A percentile compares a stretch with the other conserved stretches of the same genome.
Conservation (phyloP, 805 yeast species). For the Starmerella vaccinii region DNA sequence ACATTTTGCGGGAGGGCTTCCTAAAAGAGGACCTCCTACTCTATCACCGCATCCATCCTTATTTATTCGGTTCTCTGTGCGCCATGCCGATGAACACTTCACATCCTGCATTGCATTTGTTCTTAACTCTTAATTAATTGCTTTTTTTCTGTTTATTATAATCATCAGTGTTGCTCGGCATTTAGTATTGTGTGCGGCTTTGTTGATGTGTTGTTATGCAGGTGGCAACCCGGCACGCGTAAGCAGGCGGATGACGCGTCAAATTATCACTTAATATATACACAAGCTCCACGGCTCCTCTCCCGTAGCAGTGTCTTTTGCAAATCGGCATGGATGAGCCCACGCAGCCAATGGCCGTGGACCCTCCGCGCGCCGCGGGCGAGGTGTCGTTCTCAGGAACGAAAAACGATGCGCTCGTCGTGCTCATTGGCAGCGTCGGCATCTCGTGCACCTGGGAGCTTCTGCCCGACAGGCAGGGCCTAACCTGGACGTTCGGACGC, state of each 20-base stretch:
- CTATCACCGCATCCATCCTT: too few species aligned
- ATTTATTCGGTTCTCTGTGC: background rate
- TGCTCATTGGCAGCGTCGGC: slow-evolving; percentile 22
- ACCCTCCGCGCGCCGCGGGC: slow-evolving; percentile 18
- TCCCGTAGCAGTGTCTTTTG: too few species aligned
- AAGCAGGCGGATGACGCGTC: slow-evolving; percentile 3
- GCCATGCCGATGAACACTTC: background rate
- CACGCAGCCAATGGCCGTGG: slow-evolving; percentile 26
- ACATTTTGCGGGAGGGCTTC: too few species aligned
- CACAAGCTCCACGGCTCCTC: too few species aligned
- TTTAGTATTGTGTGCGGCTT: too few species aligned
- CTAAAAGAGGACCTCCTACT: too few species aligned
- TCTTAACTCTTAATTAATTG: background rate
- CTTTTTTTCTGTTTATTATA: background rate
- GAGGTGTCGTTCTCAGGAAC: slow-evolving; percentile 18
- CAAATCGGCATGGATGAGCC: slow-evolving; percentile 18
- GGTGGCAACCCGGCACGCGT: background rate
- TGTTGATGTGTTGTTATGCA: background rate
- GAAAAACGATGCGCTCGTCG: slow-evolving; percentile 18
- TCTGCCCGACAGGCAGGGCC: slow-evolving; percentile 11
- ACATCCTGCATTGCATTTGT: background rate
- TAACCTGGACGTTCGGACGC: slow-evolving; percentile 68
- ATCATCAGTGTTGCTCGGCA: too few species aligned
- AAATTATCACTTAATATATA: background rate
- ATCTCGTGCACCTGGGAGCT: slow-evolving; percentile 22